Evolutionary conservation across 345 rosid genomes (phyloP).

Genomic region (Syzygium grande): DNA sequence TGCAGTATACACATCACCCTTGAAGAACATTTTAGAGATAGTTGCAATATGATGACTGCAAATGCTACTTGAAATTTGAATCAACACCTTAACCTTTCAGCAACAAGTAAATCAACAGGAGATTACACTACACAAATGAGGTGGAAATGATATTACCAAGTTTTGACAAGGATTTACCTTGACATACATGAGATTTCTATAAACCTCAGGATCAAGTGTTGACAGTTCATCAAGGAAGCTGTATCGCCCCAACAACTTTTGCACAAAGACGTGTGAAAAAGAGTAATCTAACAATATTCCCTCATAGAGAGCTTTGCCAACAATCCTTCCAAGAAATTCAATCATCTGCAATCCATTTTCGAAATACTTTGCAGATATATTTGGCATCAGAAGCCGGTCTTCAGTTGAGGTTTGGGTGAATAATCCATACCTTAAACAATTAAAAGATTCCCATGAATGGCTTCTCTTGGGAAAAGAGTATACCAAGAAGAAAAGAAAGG

Average conservation of each 20-base stretch:
- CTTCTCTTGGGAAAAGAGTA: not conserved
- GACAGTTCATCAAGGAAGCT: conserved; percentile 97
- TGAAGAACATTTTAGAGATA: not conserved
- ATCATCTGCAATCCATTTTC: conserved; percentile 89
- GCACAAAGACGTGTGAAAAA: conserved; percentile 89
- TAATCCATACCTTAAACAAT: conserved; percentile 62
- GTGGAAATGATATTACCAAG: not conserved
- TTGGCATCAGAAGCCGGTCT: conserved; percentile 85
- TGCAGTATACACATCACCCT: not conserved
- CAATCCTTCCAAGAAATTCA: conserved; percentile 96
- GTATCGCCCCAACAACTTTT: conserved; percentile 88
- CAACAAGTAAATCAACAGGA: not conserved
- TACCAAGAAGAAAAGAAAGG: not conserved
- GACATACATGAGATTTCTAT: conserved; percentile 85
- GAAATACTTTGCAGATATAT: conserved; percentile 70
- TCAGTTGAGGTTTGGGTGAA: conserved; percentile 79
- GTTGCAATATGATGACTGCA: not conserved
- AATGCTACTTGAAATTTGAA: not conserved
- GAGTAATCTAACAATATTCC: conserved; percentile 92
- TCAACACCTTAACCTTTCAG: not conserved
- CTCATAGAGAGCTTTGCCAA: conserved; percentile 96
- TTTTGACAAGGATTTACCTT: conserved; percentile 49
- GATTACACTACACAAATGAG: not conserved
- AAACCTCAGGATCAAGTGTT: conserved; percentile 90
- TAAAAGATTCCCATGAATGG: not conserved